Percentiles rank a stretch among this genome's conserved stretches.
Conservation (phyloP, 2,329 filamentous ascomycete genomes). For the Cadophora gregata region DNA sequence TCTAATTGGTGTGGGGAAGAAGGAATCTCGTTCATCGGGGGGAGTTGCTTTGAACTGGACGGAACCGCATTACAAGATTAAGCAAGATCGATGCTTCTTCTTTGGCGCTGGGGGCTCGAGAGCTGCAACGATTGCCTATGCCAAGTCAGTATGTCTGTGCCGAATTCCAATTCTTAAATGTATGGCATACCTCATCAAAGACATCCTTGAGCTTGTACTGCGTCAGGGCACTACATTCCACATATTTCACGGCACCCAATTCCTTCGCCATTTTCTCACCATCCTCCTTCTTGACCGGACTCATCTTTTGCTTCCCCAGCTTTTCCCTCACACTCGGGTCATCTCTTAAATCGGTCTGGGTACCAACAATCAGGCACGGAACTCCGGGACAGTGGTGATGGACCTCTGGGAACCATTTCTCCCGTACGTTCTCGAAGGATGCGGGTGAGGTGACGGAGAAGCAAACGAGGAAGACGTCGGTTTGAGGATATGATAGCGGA, state of each 20-base stretch:
- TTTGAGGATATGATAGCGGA: slow-evolving; percentile 96
- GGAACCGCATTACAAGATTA: slow-evolving; percentile 60
- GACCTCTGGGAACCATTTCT: slow-evolving; percentile 99
- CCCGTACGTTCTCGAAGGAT: slow-evolving; percentile 98
- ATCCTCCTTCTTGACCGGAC: slow-evolving; percentile 87
- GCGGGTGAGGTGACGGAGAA: slow-evolving; percentile 98
- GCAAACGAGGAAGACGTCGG: slow-evolving; percentile 98
- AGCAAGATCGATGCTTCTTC: slow-evolving; percentile 75
- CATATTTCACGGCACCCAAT: slow-evolving; percentile 96
- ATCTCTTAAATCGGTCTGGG: slow-evolving; percentile 94
- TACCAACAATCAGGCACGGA: slow-evolving; percentile 96
- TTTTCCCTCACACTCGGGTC: slow-evolving; percentile 89
- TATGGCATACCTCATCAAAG: slow-evolving; percentile 85
- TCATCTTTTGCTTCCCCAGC: slow-evolving; percentile 94
- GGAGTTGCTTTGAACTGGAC: neutral
- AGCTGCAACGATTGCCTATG: slow-evolving; percentile 90
- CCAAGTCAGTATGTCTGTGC: slow-evolving; percentile 7
- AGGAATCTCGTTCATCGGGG: neutral
- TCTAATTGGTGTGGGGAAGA: neutral
- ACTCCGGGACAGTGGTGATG: slow-evolving; percentile 98
- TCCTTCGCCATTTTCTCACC: slow-evolving; percentile 97
- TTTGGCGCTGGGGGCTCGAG: slow-evolving; percentile 86
- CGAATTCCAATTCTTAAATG: neutral
- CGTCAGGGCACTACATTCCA: slow-evolving; percentile 96
- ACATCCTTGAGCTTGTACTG: slow-evolving; percentile 99